Evolutionary conservation across 2,329 filamentous ascomycete species (phyloP).

Genomic region (Botrytis aclada): DNA sequence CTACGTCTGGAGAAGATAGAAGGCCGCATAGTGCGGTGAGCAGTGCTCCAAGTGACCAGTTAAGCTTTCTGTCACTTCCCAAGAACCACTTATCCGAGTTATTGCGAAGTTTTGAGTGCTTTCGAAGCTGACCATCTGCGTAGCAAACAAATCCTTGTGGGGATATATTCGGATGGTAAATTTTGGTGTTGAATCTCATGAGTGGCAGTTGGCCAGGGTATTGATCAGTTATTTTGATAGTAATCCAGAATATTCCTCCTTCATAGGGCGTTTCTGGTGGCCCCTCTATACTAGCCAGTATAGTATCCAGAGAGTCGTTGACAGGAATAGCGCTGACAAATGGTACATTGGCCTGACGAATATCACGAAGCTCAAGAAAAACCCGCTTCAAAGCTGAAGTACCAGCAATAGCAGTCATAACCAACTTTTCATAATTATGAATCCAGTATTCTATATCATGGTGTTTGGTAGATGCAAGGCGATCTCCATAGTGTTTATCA

Average conservation of each 20-base stretch:
- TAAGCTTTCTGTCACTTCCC: neutral
- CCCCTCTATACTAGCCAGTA: slow-evolving; percentile 34
- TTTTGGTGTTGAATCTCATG: slow-evolving; percentile 27
- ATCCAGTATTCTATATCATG: slow-evolving; percentile 16
- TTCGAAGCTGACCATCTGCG: neutral
- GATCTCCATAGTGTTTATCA: slow-evolving; percentile 20
- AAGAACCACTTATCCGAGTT: neutral
- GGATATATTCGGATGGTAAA: slow-evolving; percentile 30
- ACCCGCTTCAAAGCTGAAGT: slow-evolving; percentile 25
- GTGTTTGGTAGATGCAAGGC: neutral
- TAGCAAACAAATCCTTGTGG: neutral
- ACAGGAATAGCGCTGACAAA: slow-evolving; percentile 30
- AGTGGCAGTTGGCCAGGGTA: neutral
- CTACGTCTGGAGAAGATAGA: slow-evolving; percentile 27
- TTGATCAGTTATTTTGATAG: slow-evolving; percentile 20
- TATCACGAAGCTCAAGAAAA: slow-evolving; percentile 29
- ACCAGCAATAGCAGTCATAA: slow-evolving; percentile 9
- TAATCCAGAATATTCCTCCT: slow-evolving; percentile 30
- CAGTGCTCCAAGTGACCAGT: neutral
- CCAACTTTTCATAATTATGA: slow-evolving; percentile 1
- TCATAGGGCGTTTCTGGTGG: slow-evolving; percentile 33
- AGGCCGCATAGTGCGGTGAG: slow-evolving; percentile 28
- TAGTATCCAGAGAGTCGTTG: slow-evolving; percentile 25
- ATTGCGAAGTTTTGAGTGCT: neutral
- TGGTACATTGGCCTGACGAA: slow-evolving; percentile 26